Evolutionary conservation across 352 stramenopile species (phyloP).

Genomic region (Pythium oligandrum): DNA sequence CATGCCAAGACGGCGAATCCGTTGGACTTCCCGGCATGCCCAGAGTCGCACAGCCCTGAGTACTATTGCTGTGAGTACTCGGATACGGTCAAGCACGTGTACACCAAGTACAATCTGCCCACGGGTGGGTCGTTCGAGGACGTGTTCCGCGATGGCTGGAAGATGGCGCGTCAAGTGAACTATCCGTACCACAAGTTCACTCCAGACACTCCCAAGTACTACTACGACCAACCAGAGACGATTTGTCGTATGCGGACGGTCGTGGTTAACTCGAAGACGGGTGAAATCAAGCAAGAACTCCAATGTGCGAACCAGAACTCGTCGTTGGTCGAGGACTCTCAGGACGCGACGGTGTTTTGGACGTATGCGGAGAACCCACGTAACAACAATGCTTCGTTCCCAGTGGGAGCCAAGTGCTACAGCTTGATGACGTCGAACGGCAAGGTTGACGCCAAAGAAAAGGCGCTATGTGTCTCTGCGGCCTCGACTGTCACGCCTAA

Average conservation of each 20-base stretch:
- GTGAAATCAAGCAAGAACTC: conserved; percentile 21
- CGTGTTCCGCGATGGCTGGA: conserved; percentile 21
- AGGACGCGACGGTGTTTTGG: conserved; percentile 44
- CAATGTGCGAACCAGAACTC: conserved; percentile 58
- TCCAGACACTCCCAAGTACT: conserved; percentile 44
- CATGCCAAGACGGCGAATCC: too few relatives aligned
- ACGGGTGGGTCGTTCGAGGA: conserved; percentile 8
- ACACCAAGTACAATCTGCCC: conserved; percentile 23
- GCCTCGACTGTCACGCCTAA: conserved; percentile 23
- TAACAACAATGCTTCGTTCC: conserved; percentile 74
- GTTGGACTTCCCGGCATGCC: conserved; percentile 18
- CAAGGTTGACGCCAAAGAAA: conserved; percentile 16
- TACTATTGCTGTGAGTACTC: conserved; percentile 30
- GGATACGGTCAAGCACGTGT: conserved; percentile 16
- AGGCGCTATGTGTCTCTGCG: conserved; percentile 22
- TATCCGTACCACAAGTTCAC: conserved; percentile 19
- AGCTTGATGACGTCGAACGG: conserved; percentile 45
- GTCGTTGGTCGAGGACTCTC: conserved; percentile 42
- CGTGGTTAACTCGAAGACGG: conserved; percentile 19
- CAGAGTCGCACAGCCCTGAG: conserved; percentile 19
- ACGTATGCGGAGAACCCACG: conserved; percentile 40
- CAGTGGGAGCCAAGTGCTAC: conserved; percentile 41
- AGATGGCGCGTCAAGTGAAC: conserved; percentile 20
- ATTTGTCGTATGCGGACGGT: conserved; percentile 43
- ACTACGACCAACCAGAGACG: conserved; percentile 40